A percentile compares a stretch with the other conserved stretches of the same genome.
Evolutionary conservation across 805 yeast genomes (phyloP).

Genomic region (Saturnispora hagleri): DNA sequence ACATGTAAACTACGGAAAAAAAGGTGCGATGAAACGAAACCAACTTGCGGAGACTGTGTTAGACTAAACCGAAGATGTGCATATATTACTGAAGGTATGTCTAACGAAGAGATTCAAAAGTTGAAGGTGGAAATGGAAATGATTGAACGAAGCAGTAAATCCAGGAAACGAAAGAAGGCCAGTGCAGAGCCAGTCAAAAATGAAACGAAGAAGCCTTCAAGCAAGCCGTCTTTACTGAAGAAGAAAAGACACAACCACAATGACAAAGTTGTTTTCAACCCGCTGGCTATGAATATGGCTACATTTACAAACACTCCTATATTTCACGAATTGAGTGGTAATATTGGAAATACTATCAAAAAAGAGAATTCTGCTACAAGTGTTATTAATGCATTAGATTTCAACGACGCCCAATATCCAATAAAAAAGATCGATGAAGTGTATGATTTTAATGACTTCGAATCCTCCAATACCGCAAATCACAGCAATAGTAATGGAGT

Average conservation of each 20-base stretch:
- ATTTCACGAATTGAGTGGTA: constrained; percentile 1
- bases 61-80: constrained; percentile 39
- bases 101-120: constrained; percentile 28
- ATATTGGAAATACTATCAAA: neutral
- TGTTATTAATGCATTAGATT: neutral
- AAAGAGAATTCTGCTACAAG: neutral
- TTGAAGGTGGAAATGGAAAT: constrained; percentile 31
- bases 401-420: neutral
- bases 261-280: constrained; percentile 23
- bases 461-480: neutral
- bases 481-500: neutral
- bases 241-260: neutral
- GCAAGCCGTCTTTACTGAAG: neutral
- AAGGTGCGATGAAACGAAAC: constrained; percentile 43
- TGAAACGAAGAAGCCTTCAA: neutral
- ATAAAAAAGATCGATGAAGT: neutral
- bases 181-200: neutral
- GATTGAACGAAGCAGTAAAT: constrained; percentile 34
- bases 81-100: constrained; percentile 40
- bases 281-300: constrained; percentile 19
- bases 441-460: neutral
- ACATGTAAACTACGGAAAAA: constrained; percentile 62
- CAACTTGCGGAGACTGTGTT: constrained; percentile 41
- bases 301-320: neutral
- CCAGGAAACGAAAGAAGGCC: constrained; percentile 28